Evolutionary conservation across 495 filamentous ascomycete species (phyloP), one percentile per base, ranked within the genome.

Genomic region (Penicillium pancosmium): DNA sequence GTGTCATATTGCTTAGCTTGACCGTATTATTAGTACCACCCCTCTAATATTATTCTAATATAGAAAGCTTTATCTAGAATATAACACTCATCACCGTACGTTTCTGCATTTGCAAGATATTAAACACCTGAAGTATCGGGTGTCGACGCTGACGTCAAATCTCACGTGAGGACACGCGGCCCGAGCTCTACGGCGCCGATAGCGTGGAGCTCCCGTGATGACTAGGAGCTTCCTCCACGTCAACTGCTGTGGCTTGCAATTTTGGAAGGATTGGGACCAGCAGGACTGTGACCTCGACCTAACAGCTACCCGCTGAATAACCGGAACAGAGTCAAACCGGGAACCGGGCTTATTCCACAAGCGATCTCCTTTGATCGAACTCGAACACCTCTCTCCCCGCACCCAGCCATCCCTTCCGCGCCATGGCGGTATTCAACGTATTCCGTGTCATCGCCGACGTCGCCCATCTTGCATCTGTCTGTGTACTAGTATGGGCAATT

Each of bases 401-500:
- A 56, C 31, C 38, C 23, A 58, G 21, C 18, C 48, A 60, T 33
- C 51, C 36, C 53, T 56, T 55, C 9, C 59, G 73, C 33, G 74
- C 33, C 13, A 75, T 76, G 69, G 56, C 60, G 19, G 46, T 48
- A 27, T 73, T 78, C 63, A 85, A 95, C 77, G 58, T 88, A 59
- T 94, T 96, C 73, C 91, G 92, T 52, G 78, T 93, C 61, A 66
- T 91, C 44, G 94, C 79, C 55, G 94, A 98, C 71, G 65, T 92
- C 44, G 89, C 88, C 43, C 94, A 98, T 68, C 84, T 91, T 25
- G 78, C 82, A 35, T 93, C 92, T 12, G 96, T 95, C 81, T 84
- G 86, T 66, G 91, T 98, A 66, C 79, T 98, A 58, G 90, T 97
- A 73, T 91, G 86, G 79, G 88, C 93, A 36, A 97, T 98, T 65